phyloP scores from a whole-genome alignment of 176 grass and related monocot species.

The Oryza punctata region DNA sequence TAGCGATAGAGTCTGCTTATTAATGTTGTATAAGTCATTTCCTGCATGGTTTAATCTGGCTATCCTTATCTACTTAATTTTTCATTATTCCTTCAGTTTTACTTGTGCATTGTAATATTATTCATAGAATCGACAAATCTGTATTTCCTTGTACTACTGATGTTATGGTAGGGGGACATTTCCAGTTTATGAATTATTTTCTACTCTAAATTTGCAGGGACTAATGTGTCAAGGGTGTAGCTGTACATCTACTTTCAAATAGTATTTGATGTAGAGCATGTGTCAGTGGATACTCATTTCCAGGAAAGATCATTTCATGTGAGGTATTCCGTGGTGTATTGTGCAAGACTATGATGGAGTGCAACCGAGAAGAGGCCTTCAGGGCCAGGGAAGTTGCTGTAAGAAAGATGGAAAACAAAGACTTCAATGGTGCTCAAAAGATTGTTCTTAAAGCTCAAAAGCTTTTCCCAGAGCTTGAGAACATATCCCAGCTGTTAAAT shows the following conservation, averaged over 20 bases:
- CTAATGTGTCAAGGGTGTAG: conserved; percentile 21
- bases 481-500: conserved; percentile 65
- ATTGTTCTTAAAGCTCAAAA: conserved; percentile 72
- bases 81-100: background rate
- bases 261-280: conserved; percentile 9
- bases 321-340: conserved; percentile 21
- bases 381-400: conserved; percentile 75
- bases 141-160: conserved; percentile 11
- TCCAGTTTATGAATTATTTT: conserved; percentile 11
- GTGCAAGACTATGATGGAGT: conserved; percentile 47
- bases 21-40: background rate
- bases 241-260: conserved; percentile 12
- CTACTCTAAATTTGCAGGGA: conserved; percentile 17
- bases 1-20: background rate
- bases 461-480: conserved; percentile 81
- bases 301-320: conserved; percentile 30
- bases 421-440: conserved; percentile 76
- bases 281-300: conserved; percentile 10
- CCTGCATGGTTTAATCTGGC: background rate
- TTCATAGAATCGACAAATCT: conserved; percentile 3
- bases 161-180: conserved; percentile 1
- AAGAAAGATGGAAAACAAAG: conserved; percentile 61
- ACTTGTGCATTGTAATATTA: background rate
- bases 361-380: conserved; percentile 84
- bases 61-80: background rate